These are phyloP conservation scores for Porogramme epimiltina DNA, from an alignment of 1,284 basidiomycete species.

Conservation along the genomic window DNA sequence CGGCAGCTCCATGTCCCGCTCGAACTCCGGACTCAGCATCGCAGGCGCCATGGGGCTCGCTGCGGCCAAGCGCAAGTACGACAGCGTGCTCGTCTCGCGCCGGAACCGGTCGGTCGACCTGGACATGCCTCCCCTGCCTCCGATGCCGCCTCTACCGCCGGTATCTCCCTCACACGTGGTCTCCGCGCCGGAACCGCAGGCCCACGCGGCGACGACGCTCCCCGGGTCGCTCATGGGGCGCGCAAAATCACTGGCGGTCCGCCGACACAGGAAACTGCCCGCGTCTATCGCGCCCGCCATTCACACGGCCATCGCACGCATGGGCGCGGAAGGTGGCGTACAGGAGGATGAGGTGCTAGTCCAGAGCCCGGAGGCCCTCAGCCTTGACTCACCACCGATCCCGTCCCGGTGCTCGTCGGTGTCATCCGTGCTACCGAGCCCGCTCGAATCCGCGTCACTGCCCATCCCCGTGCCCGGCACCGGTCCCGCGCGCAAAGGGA, in stretches of 20 bases:
- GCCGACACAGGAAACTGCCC: slow-evolving; percentile 43
- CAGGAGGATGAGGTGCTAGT: slow-evolving; percentile 11
- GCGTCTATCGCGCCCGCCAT: slow-evolving; percentile 40
- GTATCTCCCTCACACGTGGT: neutral
- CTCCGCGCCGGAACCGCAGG: neutral
- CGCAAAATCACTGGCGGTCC: slow-evolving; percentile 33
- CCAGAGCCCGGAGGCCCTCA: slow-evolving; percentile 25
- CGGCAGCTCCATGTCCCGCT: slow-evolving; percentile 28
- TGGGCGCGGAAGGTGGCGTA: slow-evolving; percentile 15
- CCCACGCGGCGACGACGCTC: neutral
- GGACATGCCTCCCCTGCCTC: slow-evolving; percentile 16
- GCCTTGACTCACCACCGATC: slow-evolving; percentile 44
- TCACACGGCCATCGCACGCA: slow-evolving; percentile 19
- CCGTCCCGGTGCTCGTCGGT: slow-evolving; percentile 51
- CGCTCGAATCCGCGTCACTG: slow-evolving; percentile 26
- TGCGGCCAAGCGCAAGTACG: slow-evolving; percentile 62
- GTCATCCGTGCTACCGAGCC: slow-evolving; percentile 40
- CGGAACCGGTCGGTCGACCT: slow-evolving; percentile 45
- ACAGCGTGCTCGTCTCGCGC: slow-evolving; percentile 65
- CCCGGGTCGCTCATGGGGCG: slow-evolving; percentile 22
- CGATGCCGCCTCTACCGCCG: slow-evolving; percentile 6
- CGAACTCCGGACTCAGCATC: slow-evolving; percentile 41
- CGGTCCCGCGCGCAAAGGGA: slow-evolving; percentile 21
- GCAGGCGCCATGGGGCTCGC: slow-evolving; percentile 46
- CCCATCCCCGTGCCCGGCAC: slow-evolving; percentile 28